A percentile compares a stretch with the other conserved stretches of the same genome.
Conservation (phyloP, 805 yeast genomes). For the Ogataea pini region DNA sequence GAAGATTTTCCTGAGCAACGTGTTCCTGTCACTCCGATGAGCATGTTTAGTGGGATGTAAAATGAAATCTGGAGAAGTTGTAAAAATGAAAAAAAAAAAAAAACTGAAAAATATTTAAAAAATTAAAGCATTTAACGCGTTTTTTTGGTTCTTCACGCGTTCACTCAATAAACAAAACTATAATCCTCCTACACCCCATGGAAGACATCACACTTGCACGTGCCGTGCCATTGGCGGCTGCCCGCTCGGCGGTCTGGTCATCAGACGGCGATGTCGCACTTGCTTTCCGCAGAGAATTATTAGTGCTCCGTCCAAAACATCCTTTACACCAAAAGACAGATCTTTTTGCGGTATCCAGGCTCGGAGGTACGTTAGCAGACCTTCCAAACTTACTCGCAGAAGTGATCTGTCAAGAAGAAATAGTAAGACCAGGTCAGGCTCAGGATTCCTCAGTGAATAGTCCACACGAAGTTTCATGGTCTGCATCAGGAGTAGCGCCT, state of each 20-base stretch:
- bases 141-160: background rate
- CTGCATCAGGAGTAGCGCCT: slow-evolving; percentile 22
- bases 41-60: slow-evolving; percentile 43
- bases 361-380: slow-evolving; percentile 18
- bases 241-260: slow-evolving; percentile 21
- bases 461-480: slow-evolving; percentile 24
- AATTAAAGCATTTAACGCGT: background rate
- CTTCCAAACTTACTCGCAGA: slow-evolving; percentile 18
- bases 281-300: slow-evolving; percentile 17
- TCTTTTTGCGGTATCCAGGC: slow-evolving; percentile 12
- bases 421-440: slow-evolving; percentile 21
- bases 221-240: slow-evolving; percentile 6
- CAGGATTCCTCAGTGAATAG: slow-evolving; percentile 15
- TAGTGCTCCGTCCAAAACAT: slow-evolving; percentile 15
- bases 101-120: background rate
- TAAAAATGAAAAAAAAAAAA: background rate
- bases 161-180: too few relatives aligned
- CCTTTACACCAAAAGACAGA: slow-evolving; percentile 9
- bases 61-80: background rate
- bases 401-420: slow-evolving; percentile 18
- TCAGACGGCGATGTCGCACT: slow-evolving; percentile 21
- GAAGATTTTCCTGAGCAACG: slow-evolving; percentile 66
- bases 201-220: slow-evolving; percentile 18
- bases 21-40: slow-evolving; percentile 76
- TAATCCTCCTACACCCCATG: too few relatives aligned